These are phyloP conservation scores for Trichoderma simmonsii DNA, from an alignment of 2,329 filamentous ascomycete species.

Conservation along the genomic window DNA sequence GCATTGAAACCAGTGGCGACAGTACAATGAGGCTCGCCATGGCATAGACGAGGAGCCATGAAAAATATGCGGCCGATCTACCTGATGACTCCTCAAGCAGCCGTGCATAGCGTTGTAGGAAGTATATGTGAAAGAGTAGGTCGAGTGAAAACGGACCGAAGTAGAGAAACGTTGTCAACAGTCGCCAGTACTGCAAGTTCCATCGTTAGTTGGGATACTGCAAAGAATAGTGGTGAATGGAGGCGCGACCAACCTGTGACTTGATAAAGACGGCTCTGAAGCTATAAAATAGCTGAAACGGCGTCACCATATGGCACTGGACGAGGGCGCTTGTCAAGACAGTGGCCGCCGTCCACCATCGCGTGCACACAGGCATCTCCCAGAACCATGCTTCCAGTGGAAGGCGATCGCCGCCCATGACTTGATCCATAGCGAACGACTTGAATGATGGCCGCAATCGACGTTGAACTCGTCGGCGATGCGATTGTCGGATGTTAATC, in stretches of 20 bases:
- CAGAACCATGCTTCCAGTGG: constrained; percentile 98
- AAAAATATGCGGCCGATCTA: constrained; percentile 86
- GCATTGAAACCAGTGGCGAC: constrained; percentile 84
- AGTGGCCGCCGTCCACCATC: constrained; percentile 95
- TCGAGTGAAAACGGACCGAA: constrained; percentile 93
- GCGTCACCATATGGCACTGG: constrained; percentile 87
- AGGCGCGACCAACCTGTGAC: constrained; percentile 65
- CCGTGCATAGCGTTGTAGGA: constrained; percentile 92
- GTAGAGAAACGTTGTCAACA: constrained; percentile 96
- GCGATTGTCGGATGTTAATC: neutral
- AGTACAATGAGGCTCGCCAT: constrained; percentile 74
- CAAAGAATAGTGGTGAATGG: neutral
- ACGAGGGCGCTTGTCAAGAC: constrained; percentile 84
- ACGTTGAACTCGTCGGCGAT: neutral
- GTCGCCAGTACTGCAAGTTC: constrained; percentile 77
- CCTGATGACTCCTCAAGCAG: constrained; percentile 94
- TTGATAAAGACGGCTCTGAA: constrained; percentile 88
- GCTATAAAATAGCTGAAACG: constrained; percentile 97
- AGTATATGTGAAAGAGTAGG: constrained; percentile 96
- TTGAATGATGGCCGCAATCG: neutral
- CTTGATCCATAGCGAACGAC: constrained; percentile 50
- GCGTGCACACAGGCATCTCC: constrained; percentile 94
- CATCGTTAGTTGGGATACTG: constrained; percentile 15
- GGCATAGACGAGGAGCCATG: constrained; percentile 88
- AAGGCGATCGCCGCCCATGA: constrained; percentile 61